Percentiles rank a stretch among this genome's conserved stretches.
These are phyloP conservation scores for Cryptosporidium xiaoi DNA, from an alignment of 169 alveolate genomes.

Conservation along the genomic window DNA sequence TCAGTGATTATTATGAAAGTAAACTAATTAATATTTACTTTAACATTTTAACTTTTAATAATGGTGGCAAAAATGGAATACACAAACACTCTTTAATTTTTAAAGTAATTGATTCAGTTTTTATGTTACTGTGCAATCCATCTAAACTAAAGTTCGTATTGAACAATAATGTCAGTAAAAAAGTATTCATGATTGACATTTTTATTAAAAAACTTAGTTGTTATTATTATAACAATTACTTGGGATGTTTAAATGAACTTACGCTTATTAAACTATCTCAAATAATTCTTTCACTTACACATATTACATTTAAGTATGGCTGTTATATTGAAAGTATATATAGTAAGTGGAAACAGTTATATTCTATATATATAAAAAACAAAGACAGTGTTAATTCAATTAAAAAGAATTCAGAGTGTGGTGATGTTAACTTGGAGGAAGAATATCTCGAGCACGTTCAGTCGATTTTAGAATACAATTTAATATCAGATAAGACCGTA, in stretches of 20 bases:
- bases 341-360: slow-evolving; percentile 43
- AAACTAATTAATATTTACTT: slow-evolving; percentile 9
- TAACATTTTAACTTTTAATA: background rate
- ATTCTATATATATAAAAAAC: slow-evolving; percentile 4
- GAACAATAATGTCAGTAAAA: background rate
- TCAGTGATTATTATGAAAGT: background rate
- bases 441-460: slow-evolving; percentile 27
- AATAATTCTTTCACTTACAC: slow-evolving; percentile 5
- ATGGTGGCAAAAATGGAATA: background rate
- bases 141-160: slow-evolving; percentile 30
- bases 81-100: slow-evolving; percentile 6
- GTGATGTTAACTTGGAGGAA: slow-evolving; percentile 31
- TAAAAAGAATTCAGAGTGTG: slow-evolving; percentile 3
- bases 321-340: slow-evolving; percentile 30
- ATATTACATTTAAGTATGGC: slow-evolving; percentile 39
- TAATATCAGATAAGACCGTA: slow-evolving; percentile 14
- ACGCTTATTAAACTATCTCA: slow-evolving; percentile 25
- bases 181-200: background rate
- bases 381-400: background rate
- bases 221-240: background rate
- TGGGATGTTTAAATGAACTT: slow-evolving; percentile 16
- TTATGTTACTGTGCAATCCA: slow-evolving; percentile 34
- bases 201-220: slow-evolving; percentile 21
- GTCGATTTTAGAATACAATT: slow-evolving; percentile 31
- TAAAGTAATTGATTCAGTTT: slow-evolving; percentile 36